Evolutionary conservation across 169 alveolate species (phyloP).

Genomic region (Cryptosporidium tyzzeri): DNA sequence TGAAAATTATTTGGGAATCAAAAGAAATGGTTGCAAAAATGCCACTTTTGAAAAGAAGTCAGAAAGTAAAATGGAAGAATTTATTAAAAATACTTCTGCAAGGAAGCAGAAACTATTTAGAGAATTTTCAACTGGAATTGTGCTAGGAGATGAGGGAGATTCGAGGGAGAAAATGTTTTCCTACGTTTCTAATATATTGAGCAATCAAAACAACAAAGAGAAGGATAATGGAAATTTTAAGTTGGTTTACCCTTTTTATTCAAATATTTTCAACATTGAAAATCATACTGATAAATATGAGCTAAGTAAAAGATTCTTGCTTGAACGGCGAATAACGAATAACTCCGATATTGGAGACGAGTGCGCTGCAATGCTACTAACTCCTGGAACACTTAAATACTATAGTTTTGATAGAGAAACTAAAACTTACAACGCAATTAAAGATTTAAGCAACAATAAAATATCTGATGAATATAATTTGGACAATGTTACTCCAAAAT

Average conservation of each 20-base stretch:
- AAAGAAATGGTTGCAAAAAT: neutral
- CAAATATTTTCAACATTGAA: constrained; percentile 44
- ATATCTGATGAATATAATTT: constrained; percentile 12
- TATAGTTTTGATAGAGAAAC: neutral
- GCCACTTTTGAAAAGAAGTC: neutral
- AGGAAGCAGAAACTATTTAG: constrained; percentile 44
- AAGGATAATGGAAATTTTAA: constrained; percentile 7
- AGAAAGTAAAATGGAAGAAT: neutral
- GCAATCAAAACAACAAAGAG: neutral
- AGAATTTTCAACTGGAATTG: constrained; percentile 39
- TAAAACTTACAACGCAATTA: neutral
- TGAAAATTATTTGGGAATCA: neutral
- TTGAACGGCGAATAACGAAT: neutral
- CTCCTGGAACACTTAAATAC: constrained; percentile 20
- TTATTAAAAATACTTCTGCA: constrained; percentile 31
- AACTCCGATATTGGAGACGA: neutral
- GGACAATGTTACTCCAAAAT: neutral
- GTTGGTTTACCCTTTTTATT: constrained; percentile 39
- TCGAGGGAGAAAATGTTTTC: constrained; percentile 46
- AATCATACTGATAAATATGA: neutral
- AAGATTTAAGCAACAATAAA: neutral
- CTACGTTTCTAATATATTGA: neutral
- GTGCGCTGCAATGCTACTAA: constrained; percentile 33
- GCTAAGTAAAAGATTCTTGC: neutral
- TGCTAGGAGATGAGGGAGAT: constrained; percentile 29